phyloP scores from a whole-genome alignment of 208 protist species.

The Plasmodiophora brassicae region DNA sequence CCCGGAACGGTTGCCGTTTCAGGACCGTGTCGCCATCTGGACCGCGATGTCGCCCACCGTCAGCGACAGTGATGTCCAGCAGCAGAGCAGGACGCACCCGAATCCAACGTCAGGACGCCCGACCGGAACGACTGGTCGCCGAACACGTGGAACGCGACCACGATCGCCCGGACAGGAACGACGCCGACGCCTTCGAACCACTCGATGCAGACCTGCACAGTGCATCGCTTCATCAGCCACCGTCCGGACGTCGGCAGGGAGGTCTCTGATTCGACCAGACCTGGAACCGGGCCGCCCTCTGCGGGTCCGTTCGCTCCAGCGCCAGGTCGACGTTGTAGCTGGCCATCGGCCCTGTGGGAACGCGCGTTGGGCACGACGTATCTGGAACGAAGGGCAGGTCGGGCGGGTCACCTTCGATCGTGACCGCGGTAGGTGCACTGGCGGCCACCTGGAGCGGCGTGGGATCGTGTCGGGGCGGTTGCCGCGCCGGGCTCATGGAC shows the following conservation, averaged over 20 bases:
- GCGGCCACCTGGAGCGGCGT: no score
- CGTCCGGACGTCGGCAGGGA: not conserved
- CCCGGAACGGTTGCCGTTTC: not conserved
- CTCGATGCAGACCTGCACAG: not conserved
- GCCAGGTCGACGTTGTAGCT: not conserved
- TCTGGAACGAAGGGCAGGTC: no score
- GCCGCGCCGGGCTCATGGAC: no score
- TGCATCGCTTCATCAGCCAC: no score
- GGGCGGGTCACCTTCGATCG: no score
- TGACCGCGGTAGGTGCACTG: no score
- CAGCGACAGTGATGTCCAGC: no score
- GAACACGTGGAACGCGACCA: not conserved
- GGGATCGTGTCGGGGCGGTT: no score
- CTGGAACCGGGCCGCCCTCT: not conserved
- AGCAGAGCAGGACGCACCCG: no score
- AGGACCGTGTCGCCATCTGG: not conserved
- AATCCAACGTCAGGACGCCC: no score
- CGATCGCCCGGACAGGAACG: not conserved
- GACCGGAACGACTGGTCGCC: not conserved
- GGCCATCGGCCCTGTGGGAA: not conserved
- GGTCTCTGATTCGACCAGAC: not conserved
- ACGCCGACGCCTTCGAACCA: not conserved
- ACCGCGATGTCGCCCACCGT: not conserved
- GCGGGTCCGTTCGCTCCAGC: not conserved
- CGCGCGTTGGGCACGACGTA: no score